Percentiles rank a stretch among this genome's conserved stretches.
These are phyloP conservation scores for Chlorociboria aeruginascens DNA, from an alignment of 495 filamentous ascomycete genomes.

Conservation along the genomic window DNA sequence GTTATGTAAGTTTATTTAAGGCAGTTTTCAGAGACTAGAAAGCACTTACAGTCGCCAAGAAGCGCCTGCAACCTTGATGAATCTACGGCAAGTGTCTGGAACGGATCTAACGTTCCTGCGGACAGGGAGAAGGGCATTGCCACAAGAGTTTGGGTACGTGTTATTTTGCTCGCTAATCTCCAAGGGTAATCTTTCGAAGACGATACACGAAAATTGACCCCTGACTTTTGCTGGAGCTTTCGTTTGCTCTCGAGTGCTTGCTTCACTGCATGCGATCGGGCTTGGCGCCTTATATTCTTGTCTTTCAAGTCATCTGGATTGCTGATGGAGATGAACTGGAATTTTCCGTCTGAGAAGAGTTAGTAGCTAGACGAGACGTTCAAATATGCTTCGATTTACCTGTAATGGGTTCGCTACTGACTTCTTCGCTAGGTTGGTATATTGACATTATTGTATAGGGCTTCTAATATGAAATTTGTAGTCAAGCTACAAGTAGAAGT, in stretches of 20 bases:
- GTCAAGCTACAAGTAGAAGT: neutral
- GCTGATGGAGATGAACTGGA: conserved; percentile 23
- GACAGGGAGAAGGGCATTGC: neutral
- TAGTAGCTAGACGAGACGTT: neutral
- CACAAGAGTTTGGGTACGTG: neutral
- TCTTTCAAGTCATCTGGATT: conserved; percentile 15
- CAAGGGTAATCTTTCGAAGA: conserved; percentile 1
- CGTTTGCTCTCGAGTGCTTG: conserved; percentile 25
- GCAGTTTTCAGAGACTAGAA: neutral
- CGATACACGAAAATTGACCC: conserved; percentile 20
- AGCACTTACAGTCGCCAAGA: conserved; percentile 21
- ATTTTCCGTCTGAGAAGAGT: neutral
- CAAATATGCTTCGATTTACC: neutral
- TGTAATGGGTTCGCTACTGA: neutral
- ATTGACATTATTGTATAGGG: neutral
- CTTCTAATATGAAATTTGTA: neutral
- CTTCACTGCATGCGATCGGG: conserved; percentile 26
- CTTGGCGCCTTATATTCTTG: conserved; percentile 9
- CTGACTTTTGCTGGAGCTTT: conserved; percentile 19
- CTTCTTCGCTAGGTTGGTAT: neutral
- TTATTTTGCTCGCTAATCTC: neutral
- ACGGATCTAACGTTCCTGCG: conserved; percentile 14
- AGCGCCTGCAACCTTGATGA: conserved; percentile 23
- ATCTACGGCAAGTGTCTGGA: conserved; percentile 22
- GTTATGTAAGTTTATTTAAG: neutral